phyloP scores from a whole-genome alignment of 768 basidiomycete genomes.

The Cantharellus cinnabarinus region DNA sequence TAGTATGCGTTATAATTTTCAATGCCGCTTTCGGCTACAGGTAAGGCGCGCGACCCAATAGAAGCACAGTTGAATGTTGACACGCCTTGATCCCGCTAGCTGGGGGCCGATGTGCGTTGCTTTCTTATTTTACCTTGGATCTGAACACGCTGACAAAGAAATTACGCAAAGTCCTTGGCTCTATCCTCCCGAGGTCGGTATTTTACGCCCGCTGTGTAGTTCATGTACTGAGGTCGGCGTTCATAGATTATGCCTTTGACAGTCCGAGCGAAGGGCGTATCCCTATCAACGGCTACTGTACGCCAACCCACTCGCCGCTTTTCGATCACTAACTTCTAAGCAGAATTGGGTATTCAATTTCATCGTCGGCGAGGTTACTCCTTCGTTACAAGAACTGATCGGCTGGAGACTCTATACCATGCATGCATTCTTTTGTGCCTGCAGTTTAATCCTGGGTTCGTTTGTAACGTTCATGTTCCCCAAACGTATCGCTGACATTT shows the following conservation, averaged over 20 bases:
- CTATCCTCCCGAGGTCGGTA: slow-evolving; percentile 60
- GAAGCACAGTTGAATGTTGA: not conserved
- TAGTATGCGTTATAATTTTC: slow-evolving; percentile 73
- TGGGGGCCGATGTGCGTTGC: slow-evolving; percentile 5
- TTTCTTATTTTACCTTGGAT: slow-evolving; percentile 1
- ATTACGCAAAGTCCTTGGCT: slow-evolving; percentile 85
- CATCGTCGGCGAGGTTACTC: slow-evolving; percentile 73
- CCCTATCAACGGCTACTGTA: slow-evolving; percentile 69
- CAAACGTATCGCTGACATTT: not conserved
- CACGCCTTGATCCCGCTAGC: not conserved
- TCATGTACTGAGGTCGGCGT: not conserved
- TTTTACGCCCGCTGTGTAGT: not conserved
- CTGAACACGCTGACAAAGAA: slow-evolving; percentile 15
- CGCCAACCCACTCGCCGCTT: slow-evolving; percentile 4
- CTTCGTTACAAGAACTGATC: slow-evolving; percentile 69
- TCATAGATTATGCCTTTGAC: slow-evolving; percentile 68
- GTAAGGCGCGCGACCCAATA: slow-evolving; percentile 14
- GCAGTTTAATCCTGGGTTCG: slow-evolving; percentile 63
- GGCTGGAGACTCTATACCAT: slow-evolving; percentile 86
- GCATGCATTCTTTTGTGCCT: slow-evolving; percentile 82
- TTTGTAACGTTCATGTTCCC: slow-evolving; percentile 4
- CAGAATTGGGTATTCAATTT: slow-evolving; percentile 55
- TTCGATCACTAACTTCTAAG: slow-evolving; percentile 1
- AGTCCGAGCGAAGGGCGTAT: slow-evolving; percentile 89
- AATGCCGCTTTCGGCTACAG: slow-evolving; percentile 89